Percentiles rank a stretch among this genome's conserved stretches.
These are phyloP conservation scores for Pezicula neosporulosa DNA, from an alignment of 2,329 filamentous ascomycete species.

Conservation along the genomic window DNA sequence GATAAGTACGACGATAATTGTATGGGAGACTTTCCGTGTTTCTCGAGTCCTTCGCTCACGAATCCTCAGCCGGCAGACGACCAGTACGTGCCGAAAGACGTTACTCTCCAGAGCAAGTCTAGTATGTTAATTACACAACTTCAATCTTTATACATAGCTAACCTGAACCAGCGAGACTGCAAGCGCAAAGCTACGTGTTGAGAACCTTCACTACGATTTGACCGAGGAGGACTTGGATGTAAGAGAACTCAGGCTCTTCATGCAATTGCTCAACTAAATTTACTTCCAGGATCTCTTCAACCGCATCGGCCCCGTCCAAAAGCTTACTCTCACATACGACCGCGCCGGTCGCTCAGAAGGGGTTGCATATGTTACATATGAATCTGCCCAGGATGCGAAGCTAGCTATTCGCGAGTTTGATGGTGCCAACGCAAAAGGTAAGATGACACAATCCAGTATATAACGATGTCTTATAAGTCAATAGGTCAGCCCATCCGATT, in stretches of 20 bases:
- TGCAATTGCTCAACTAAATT: background rate
- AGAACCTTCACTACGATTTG: conserved; percentile 91
- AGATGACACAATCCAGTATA: conserved; percentile 10
- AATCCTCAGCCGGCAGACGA: conserved; percentile 21
- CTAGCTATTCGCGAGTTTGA: conserved; percentile 78
- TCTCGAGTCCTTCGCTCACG: conserved; percentile 15
- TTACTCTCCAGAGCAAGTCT: conserved; percentile 24
- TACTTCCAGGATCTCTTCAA: conserved; percentile 68
- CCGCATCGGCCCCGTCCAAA: conserved; percentile 69
- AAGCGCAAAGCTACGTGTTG: conserved; percentile 74
- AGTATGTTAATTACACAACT: conserved; percentile 15
- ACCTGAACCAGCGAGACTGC: conserved; percentile 38
- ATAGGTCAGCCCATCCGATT: conserved; percentile 77
- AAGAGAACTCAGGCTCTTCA: conserved; percentile 19
- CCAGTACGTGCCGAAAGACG: conserved; percentile 22
- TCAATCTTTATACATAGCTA: conserved; percentile 2
- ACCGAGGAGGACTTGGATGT: conserved; percentile 81
- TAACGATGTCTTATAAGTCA: conserved; percentile 8
- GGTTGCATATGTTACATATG: conserved; percentile 79
- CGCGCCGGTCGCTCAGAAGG: conserved; percentile 86
- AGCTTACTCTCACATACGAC: conserved; percentile 75
- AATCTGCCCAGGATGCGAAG: conserved; percentile 64
- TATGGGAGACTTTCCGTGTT: conserved; percentile 20
- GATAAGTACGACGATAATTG: conserved; percentile 80
- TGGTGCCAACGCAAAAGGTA: conserved; percentile 84